Evolutionary conservation across 2,329 filamentous ascomycete genomes (phyloP).

Genomic region (Alternaria ventricosa): DNA sequence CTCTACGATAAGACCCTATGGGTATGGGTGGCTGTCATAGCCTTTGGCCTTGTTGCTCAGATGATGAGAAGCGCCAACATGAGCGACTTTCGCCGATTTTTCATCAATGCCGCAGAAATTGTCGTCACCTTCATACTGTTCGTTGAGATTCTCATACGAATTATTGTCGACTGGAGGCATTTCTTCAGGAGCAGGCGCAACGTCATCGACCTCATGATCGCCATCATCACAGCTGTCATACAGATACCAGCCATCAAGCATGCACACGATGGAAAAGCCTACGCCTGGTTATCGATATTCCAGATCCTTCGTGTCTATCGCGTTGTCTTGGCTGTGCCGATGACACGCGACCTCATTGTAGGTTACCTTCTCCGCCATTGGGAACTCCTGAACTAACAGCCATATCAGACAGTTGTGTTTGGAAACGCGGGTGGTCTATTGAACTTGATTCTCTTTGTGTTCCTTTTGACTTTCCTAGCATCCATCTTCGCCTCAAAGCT

Average conservation of each 20-base stretch:
- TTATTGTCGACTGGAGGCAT: slow-evolving; percentile 77
- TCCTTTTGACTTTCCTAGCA: slow-evolving; percentile 90
- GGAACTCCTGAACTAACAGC: slow-evolving; percentile 21
- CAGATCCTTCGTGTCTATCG: slow-evolving; percentile 93
- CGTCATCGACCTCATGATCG: slow-evolving; percentile 79
- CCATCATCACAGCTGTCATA: slow-evolving; percentile 82
- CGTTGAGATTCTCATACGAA: slow-evolving; percentile 80
- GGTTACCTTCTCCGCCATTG: slow-evolving; percentile 15
- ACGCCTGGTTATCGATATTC: slow-evolving; percentile 90
- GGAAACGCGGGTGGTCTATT: slow-evolving; percentile 90
- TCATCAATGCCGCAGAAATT: slow-evolving; percentile 76
- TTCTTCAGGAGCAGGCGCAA: slow-evolving; percentile 80
- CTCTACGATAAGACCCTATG: slow-evolving; percentile 75
- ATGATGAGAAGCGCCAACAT: slow-evolving; percentile 78
- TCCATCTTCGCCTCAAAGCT: slow-evolving; percentile 93
- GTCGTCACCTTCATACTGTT: slow-evolving; percentile 79
- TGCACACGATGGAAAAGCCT: slow-evolving; percentile 66
- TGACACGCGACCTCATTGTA: slow-evolving; percentile 85
- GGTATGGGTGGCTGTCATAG: slow-evolving; percentile 82
- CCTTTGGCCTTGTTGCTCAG: slow-evolving; percentile 80
- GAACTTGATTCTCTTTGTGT: slow-evolving; percentile 95
- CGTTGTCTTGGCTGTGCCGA: slow-evolving; percentile 84
- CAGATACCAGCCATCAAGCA: slow-evolving; percentile 80
- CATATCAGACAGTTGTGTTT: slow-evolving; percentile 70
- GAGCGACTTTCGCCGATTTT: slow-evolving; percentile 63